Evolutionary conservation across 441 rosid genomes (phyloP).

Genomic region (Manihot esculenta): DNA sequence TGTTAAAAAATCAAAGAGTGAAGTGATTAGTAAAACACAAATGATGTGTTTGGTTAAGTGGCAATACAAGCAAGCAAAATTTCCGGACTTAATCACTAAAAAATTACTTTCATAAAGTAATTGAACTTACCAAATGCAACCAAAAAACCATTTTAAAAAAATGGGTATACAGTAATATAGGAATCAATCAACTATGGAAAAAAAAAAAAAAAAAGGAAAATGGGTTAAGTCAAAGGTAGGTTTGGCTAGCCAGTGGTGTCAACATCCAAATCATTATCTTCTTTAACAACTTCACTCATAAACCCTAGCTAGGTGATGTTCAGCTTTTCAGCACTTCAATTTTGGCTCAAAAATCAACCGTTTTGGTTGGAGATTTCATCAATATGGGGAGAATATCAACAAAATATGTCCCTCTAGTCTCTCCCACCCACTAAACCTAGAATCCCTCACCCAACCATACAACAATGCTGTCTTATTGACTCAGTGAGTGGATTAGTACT

Average conservation of each 20-base stretch:
- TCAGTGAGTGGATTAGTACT: no score
- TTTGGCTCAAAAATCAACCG: not conserved
- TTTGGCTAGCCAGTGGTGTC: slow-evolving; percentile 12
- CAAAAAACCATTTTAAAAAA: not conserved
- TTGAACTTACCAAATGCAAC: slow-evolving; percentile 4
- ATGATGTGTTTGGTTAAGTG: no score
- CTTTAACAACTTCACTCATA: slow-evolving; percentile 3
- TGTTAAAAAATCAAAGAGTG: no score
- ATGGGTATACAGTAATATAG: not conserved
- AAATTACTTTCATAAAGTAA: no score
- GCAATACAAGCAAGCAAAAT: no score
- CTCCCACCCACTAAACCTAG: no score
- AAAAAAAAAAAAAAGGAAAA: not conserved
- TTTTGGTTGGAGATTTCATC: not conserved
- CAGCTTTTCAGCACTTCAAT: not conserved
- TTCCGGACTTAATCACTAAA: no score
- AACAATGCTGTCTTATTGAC: no score
- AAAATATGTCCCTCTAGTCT: no score
- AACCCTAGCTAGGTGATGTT: no score
- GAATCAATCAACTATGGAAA: not conserved
- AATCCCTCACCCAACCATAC: no score
- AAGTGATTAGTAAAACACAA: no score
- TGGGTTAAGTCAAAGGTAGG: slow-evolving; percentile 15
- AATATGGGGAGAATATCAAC: not conserved
- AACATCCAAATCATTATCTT: not conserved